These are phyloP conservation scores for Fusarium circinatum DNA, from an alignment of 2,329 filamentous ascomycete genomes.

Conservation along the genomic window DNA sequence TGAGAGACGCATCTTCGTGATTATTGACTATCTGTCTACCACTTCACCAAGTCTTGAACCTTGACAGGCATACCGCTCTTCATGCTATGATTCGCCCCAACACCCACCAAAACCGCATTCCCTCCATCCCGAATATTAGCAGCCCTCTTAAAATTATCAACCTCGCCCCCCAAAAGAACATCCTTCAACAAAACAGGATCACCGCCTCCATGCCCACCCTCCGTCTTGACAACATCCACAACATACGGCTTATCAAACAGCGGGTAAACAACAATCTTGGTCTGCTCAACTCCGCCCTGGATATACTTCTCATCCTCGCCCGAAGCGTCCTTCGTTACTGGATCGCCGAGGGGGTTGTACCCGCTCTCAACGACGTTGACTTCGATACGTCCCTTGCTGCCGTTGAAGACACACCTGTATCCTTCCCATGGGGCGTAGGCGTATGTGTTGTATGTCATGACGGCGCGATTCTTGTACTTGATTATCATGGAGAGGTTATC, in stretches of 20 bases:
- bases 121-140: slow-evolving; percentile 69
- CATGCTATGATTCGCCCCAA: slow-evolving; percentile 68
- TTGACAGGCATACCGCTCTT: slow-evolving; percentile 36
- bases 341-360: slow-evolving; percentile 68
- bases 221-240: slow-evolving; percentile 61
- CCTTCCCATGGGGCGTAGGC: slow-evolving; percentile 72
- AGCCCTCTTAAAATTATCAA: slow-evolving; percentile 62
- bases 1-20: not conserved
- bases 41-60: slow-evolving; percentile 35
- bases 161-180: slow-evolving; percentile 63
- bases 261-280: slow-evolving; percentile 60
- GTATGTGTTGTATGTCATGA: slow-evolving; percentile 67
- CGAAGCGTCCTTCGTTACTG: slow-evolving; percentile 55
- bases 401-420: slow-evolving; percentile 67
- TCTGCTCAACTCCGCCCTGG: slow-evolving; percentile 46
- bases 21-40: slow-evolving; percentile 3
- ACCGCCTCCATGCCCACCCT: slow-evolving; percentile 69
- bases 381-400: slow-evolving; percentile 67
- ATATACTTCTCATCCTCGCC: slow-evolving; percentile 47
- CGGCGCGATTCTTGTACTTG: slow-evolving; percentile 64
- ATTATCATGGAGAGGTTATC: slow-evolving; percentile 71
- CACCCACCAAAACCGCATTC: slow-evolving; percentile 67
- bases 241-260: slow-evolving; percentile 67
- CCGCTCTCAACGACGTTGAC: slow-evolving; percentile 70
- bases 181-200: slow-evolving; percentile 63